Evolutionary conservation across 768 basidiomycete genomes (phyloP).

Genomic region (Tulasnella sp.): DNA sequence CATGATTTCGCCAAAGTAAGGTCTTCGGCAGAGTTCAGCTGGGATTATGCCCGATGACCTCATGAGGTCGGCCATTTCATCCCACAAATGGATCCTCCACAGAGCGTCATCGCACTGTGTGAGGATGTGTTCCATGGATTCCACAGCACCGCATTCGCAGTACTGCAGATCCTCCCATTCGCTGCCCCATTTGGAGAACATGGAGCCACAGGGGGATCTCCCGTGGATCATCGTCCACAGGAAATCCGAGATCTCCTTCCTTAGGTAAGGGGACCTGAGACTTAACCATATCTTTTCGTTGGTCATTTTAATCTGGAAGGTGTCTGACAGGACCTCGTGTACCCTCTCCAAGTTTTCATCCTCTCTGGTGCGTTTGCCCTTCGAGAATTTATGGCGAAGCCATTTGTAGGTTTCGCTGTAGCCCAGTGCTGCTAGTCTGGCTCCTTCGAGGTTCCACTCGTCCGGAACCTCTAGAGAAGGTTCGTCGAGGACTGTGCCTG

Average conservation of each 20-base stretch:
- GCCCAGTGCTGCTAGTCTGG: too few relatives aligned
- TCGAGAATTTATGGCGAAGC: too few relatives aligned
- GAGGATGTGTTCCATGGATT: not conserved
- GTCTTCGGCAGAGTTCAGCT: too few relatives aligned
- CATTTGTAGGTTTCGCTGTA: too few relatives aligned
- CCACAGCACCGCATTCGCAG: not conserved
- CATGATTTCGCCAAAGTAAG: too few relatives aligned
- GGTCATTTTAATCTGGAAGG: too few relatives aligned
- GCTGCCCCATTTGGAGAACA: not conserved
- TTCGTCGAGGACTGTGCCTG: not conserved
- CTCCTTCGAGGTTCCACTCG: not conserved
- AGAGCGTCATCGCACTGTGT: not conserved
- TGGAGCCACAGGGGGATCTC: not conserved
- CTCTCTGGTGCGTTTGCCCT: too few relatives aligned
- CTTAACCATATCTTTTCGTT: too few relatives aligned
- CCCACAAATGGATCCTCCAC: not conserved
- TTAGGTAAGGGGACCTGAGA: not conserved
- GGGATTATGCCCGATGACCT: too few relatives aligned
- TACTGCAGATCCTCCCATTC: not conserved
- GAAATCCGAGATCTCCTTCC: slow-evolving; percentile 11
- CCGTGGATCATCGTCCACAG: not conserved
- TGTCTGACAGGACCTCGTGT: not conserved
- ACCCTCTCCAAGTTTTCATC: not conserved
- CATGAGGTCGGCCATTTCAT: not conserved
- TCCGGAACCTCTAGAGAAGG: not conserved